Base-by-base conservation (phyloP, 2,329 filamentous ascomycete genomes). In the Talaromyces sp. region DNA sequence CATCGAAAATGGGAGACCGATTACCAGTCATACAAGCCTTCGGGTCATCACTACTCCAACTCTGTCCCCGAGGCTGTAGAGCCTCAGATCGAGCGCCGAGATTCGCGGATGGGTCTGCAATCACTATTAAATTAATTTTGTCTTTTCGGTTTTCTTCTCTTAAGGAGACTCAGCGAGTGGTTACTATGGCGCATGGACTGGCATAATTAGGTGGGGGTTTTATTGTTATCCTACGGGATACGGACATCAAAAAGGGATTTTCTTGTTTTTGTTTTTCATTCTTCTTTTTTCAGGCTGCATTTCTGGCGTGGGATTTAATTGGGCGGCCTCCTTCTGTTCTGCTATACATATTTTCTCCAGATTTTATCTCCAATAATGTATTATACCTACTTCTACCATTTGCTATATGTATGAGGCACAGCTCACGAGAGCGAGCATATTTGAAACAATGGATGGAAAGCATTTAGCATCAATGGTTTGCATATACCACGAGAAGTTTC, bases 61-160 rank as follows among this genome's bases (percentile, higher is more conserved):
- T 64, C 68, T 10, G 57, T 69, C n/a, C 62, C 71, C 28, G 69
- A 72, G 62, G 44, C 67, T 2, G 34, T 60, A n/a, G 59, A 63
- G 40, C 51, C 64, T 42, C 33, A 62, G n/a, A 63, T 65, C 44
- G 61, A 64, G 6, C 52, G 42, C n/a, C 57, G 75, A 31, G 76
- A 78, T 63, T 73, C 71, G 27, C 73, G 76, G 18, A 78, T 78
- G 74, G 75, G 75, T 31, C 67, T 78, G 40, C 66, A 73, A 60
- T 75, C 70, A 23, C 65, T 78, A 53, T 68, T 78, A 40, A 78
- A 78, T 62, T 77, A 66, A 73, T 60, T 27, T n/a, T 55, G 2
- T 18, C n/a, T 12, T 34, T n/a, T n/a, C 33, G 31, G n/a, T 33
- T 28, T 27, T 36, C 18, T 54, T 44, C 28, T 42, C 28, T 12